Conservation (phyloP, 176 grass and related monocot genomes). For the Guadua angustifolia region DNA sequence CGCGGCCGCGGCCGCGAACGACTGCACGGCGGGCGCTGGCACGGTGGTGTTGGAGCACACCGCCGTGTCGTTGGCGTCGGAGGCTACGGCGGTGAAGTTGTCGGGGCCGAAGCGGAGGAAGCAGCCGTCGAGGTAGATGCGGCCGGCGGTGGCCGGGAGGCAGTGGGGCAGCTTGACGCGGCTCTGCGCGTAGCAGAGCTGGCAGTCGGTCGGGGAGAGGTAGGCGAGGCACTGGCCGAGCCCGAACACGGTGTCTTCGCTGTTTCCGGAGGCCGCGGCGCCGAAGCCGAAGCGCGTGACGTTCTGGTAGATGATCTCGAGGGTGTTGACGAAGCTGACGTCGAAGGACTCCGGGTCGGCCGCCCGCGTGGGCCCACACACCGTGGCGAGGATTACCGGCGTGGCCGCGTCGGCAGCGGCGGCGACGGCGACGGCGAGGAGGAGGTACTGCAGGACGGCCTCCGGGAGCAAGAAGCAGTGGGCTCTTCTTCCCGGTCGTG, state of each 20-base stretch:
- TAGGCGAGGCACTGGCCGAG: conserved; percentile 78
- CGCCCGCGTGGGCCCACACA: conserved; percentile 46
- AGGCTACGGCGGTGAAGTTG: conserved; percentile 47
- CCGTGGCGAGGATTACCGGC: conserved; percentile 51
- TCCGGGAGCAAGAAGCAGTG: neutral
- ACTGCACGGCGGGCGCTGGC: neutral
- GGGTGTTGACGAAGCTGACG: conserved; percentile 63
- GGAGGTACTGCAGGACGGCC: neutral
- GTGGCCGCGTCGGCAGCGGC: neutral
- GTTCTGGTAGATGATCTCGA: conserved; percentile 72
- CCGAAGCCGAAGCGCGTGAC: conserved; percentile 62
- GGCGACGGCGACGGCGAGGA: conserved; percentile 14
- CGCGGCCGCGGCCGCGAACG: conserved; percentile 28
- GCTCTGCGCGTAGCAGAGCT: conserved; percentile 79
- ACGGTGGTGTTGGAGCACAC: conserved; percentile 56
- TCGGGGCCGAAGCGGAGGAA: conserved; percentile 65
- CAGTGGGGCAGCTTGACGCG: conserved; percentile 76
- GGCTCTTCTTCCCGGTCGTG: neutral
- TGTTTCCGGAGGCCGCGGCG: conserved; percentile 40
- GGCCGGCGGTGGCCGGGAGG: conserved; percentile 55
- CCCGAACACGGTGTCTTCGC: conserved; percentile 45
- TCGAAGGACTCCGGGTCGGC: conserved; percentile 52
- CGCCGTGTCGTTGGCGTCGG: conserved; percentile 55
- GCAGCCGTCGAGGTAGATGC: conserved; percentile 82
- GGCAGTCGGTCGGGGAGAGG: conserved; percentile 66